Evolutionary conservation across 2,329 filamentous ascomycete genomes (phyloP), one percentile per base, ranked within the genome.

Genomic region (Colletotrichum sp.): DNA sequence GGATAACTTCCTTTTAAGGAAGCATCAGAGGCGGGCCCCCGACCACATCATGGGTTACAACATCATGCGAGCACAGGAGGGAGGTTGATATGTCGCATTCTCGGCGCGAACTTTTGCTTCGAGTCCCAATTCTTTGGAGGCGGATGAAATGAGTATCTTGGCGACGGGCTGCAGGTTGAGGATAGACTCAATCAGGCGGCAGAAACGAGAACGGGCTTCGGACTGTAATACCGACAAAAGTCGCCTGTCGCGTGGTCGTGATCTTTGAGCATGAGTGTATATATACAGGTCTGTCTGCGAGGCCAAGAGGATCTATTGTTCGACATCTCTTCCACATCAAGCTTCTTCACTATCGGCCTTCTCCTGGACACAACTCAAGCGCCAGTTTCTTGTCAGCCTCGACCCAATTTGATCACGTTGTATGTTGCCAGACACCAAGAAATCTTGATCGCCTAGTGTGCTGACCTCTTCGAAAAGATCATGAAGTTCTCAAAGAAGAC

Each of bases 401-500:
- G 18, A 52, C 6, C 0, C 10, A 3, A 22, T 22, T 52, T 13
- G 0, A 52, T 13, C 43, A 52, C 43, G n/a, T 12, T 22, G 43
- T 52, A 22, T 22, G 43, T 52, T 22, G 43, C 8, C n/a, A 52
- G 10, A 52, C 43, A 22, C 6, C n/a, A 22, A 3, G 0, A 48
- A 7, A 22, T 22, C n/a, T 22, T 13, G 5, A 22, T 0, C n/a
- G n/a, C n/a, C 6, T 28, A 2, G 0, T 8, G 8, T 9, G 18
- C 13, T 52, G n/a, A 52, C 43, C 43, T 13, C 0, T 22, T 2
- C n/a, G 3, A 58, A 32, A 22, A 73, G 67, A 77, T 48, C 28
- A 77, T 77, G 76, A 77, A 75, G 64, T 16, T 65, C 36, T 61
- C 43, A 32, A 43, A 39, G n/a, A 70, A 56, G 18, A 22, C 60